A percentile compares a stretch with the other conserved stretches of the same genome.
These are phyloP conservation scores for Macroventuria anomochaeta DNA, from an alignment of 2,329 filamentous ascomycete species.

Conservation along the genomic window DNA sequence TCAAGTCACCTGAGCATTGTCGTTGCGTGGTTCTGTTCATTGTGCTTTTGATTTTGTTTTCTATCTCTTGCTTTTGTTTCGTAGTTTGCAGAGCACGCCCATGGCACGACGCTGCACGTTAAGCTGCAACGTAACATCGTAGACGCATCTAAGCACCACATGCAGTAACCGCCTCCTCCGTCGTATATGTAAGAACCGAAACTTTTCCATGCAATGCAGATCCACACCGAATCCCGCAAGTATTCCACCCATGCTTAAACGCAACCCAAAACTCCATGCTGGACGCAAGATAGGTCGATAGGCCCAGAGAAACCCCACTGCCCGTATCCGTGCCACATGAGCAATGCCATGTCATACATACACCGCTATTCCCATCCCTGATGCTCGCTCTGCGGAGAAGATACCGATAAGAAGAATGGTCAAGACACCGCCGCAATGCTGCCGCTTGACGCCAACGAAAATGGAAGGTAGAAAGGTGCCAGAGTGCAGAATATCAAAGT, in stretches of 20 bases:
- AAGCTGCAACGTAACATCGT: not conserved
- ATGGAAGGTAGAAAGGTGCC: constrained; percentile 18
- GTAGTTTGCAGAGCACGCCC: not conserved
- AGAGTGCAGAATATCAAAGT: constrained; percentile 34
- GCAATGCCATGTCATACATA: constrained; percentile 19
- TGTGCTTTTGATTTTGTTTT: not conserved
- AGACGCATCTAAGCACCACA: constrained; percentile 1
- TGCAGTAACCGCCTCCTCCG: constrained; percentile 1
- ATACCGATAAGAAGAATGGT: constrained; percentile 17
- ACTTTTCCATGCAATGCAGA: constrained; percentile 34
- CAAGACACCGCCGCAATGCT: constrained; percentile 30
- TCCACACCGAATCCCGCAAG: constrained; percentile 14
- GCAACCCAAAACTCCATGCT: constrained; percentile 45
- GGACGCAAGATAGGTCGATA: constrained; percentile 13
- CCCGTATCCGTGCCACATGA: constrained; percentile 6
- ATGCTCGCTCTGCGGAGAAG: constrained; percentile 27
- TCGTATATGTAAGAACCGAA: constrained; percentile 21
- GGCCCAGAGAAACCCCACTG: not conserved
- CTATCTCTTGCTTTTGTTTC: constrained; percentile 1
- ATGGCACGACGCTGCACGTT: not conserved
- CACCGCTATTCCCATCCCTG: constrained; percentile 27
- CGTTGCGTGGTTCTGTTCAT: not conserved
- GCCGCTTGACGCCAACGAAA: constrained; percentile 30
- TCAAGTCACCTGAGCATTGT: not conserved
- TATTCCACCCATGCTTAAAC: constrained; percentile 32